Conservation (phyloP, 805 yeast species). For the Crinitomyces ghanaensis region DNA sequence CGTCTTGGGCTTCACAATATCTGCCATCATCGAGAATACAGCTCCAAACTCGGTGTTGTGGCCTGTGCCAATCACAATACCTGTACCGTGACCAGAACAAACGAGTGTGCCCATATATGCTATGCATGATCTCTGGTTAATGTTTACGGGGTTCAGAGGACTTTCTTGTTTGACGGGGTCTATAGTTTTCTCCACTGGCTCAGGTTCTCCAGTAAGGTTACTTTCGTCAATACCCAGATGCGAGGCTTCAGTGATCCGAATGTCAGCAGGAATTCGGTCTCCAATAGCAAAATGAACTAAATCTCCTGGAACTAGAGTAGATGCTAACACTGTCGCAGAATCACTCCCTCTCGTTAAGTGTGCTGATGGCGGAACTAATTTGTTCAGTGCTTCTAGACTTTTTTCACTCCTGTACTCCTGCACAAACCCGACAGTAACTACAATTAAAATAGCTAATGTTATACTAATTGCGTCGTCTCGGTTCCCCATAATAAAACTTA, state of each 20-base stretch:
- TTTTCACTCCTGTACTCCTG: conserved; percentile 95
- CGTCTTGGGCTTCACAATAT: conserved; percentile 94
- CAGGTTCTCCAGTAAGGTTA: conserved; percentile 89
- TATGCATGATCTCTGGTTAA: conserved; percentile 61
- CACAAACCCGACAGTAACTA: conserved; percentile 92
- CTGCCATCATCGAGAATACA: conserved; percentile 90
- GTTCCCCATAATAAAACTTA: conserved; percentile 90
- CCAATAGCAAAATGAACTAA: conserved; percentile 82
- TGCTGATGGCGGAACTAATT: conserved; percentile 93
- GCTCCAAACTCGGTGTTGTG: conserved; percentile 84
- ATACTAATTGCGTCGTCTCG: conserved; percentile 92
- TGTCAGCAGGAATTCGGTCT: conserved; percentile 93
- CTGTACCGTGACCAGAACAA: conserved; percentile 90
- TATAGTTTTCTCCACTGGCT: conserved; percentile 62
- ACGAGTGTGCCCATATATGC: conserved; percentile 98
- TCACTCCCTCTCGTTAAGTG: conserved; percentile 76
- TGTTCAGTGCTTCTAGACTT: conserved; percentile 83
- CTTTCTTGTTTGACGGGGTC: conserved; percentile 27
- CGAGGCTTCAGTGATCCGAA: conserved; percentile 66
- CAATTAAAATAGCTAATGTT: conserved; percentile 82
- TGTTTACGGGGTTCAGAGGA: conserved; percentile 30
- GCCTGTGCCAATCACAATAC: conserved; percentile 88
- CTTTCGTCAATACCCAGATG: conserved; percentile 86
- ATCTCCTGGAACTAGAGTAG: conserved; percentile 91
- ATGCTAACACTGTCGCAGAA: conserved; percentile 73